A percentile compares a stretch with the other conserved stretches of the same genome.
Evolutionary conservation across 1,284 basidiomycete species (phyloP).

Genomic region (Mycena citricolor): DNA sequence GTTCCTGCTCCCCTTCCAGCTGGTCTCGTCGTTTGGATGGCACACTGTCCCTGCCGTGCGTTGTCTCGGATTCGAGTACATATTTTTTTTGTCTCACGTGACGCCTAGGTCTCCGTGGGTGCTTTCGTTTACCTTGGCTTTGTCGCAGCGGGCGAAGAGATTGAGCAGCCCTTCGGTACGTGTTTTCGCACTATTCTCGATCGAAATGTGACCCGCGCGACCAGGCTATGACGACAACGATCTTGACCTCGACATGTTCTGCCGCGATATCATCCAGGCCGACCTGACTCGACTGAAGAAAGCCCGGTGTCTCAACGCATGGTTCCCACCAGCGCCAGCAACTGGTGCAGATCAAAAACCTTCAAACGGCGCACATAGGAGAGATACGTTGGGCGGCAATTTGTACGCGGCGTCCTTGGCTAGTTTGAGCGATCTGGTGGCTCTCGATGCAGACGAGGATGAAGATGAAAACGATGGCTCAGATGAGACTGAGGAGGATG

Average conservation of each 20-base stretch:
- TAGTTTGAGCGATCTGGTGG: constrained; percentile 15
- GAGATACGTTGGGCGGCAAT: constrained; percentile 15
- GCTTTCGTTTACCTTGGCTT: constrained; percentile 67
- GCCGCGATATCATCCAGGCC: constrained; percentile 20
- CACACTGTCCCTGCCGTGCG: constrained; percentile 57
- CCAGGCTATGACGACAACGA: constrained; percentile 17
- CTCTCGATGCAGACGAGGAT: background rate
- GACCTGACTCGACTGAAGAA: constrained; percentile 19
- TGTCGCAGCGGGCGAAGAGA: constrained; percentile 61
- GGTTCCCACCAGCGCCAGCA: constrained; percentile 4
- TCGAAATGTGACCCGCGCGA: background rate
- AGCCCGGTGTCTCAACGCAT: constrained; percentile 18
- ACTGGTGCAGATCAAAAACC: too few relatives aligned
- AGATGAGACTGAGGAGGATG: too few relatives aligned
- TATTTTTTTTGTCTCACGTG: too few relatives aligned
- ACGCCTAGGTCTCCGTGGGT: constrained; percentile 45
- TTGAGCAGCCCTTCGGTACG: constrained; percentile 65
- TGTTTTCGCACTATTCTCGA: constrained; percentile 8
- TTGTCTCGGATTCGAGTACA: too few relatives aligned
- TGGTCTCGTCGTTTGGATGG: constrained; percentile 54
- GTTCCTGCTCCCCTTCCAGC: constrained; percentile 66
- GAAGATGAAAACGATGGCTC: background rate
- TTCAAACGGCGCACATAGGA: too few relatives aligned
- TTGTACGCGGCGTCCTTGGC: constrained; percentile 19
- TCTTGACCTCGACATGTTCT: constrained; percentile 24